A percentile compares a stretch with the other conserved stretches of the same genome.
Conservation (phyloP, 306 rosid genomes). For the Castanea crenata region DNA sequence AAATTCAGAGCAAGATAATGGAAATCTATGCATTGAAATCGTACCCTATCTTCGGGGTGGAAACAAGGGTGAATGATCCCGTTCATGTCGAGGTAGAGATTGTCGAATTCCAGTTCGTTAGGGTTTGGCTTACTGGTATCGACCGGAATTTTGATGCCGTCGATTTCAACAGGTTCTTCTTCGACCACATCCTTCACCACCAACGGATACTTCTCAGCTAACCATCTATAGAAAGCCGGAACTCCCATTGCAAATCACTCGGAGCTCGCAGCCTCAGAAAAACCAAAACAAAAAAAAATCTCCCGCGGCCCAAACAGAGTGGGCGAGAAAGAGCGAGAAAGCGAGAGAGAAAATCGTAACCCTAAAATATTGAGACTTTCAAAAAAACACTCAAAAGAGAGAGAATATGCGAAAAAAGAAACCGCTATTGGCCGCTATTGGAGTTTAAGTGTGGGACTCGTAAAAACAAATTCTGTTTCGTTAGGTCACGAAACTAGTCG, state of each 20-base stretch:
- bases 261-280: conserved; percentile 12
- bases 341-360: not conserved
- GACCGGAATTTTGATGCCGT: conserved; percentile 68
- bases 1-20: not conserved
- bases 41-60: conserved; percentile 97
- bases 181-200: conserved; percentile 81
- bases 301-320: not conserved
- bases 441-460: not conserved
- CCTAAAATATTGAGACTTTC: not conserved
- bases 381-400: too few species aligned
- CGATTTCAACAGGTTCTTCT: conserved; percentile 85
- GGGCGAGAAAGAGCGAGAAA: conserved; percentile 10
- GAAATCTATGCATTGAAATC: not conserved
- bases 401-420: not conserved
- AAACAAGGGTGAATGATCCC: conserved; percentile 96
- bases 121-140: conserved; percentile 86
- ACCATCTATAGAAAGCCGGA: conserved; percentile 93
- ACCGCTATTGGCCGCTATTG: not conserved
- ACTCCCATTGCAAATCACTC: conserved; percentile 69
- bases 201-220: conserved; percentile 91
- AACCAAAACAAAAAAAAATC: not conserved
- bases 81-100: conserved; percentile 96
- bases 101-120: conserved; percentile 78
- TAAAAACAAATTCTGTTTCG: not conserved
- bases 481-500: conserved; percentile 8